Evolutionary conservation across 2,329 filamentous ascomycete genomes (phyloP).

Genomic region (Nemania sp.): DNA sequence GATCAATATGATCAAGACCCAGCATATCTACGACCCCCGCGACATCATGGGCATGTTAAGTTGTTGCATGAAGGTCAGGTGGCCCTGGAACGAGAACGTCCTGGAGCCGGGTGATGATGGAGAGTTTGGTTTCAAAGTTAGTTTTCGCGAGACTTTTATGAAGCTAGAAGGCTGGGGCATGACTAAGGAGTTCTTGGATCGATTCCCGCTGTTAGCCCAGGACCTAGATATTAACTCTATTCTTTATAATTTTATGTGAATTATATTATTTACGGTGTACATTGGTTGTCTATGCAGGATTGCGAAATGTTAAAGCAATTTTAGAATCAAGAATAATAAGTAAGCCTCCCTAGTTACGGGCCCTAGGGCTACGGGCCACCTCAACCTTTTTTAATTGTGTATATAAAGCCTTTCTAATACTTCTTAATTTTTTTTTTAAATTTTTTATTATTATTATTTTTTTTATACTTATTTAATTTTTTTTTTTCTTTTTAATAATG

Average conservation of each 20-base stretch:
- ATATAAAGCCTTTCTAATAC: too few species aligned
- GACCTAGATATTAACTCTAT: slow-evolving; percentile 5
- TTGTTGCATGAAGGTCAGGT: slow-evolving; percentile 8
- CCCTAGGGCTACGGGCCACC: too few species aligned
- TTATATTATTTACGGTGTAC: too few species aligned
- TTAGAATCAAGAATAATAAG: too few species aligned
- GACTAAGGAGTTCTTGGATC: slow-evolving; percentile 6
- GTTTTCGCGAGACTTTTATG: slow-evolving; percentile 9
- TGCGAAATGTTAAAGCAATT: too few species aligned
- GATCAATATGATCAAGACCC: slow-evolving; percentile 11
- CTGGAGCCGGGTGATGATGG: background rate
- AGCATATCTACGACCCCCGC: slow-evolving; percentile 5
- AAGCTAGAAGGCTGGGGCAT: slow-evolving; percentile 5
- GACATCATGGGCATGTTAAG: slow-evolving; percentile 9
- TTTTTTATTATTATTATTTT: too few species aligned
- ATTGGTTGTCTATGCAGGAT: too few species aligned
- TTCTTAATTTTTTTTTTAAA: too few species aligned
- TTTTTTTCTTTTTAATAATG: too few species aligned
- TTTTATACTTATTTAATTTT: too few species aligned
- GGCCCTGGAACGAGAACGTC: slow-evolving; percentile 7
- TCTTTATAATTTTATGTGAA: slow-evolving; percentile 4
- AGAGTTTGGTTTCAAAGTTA: background rate
- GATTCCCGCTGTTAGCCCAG: slow-evolving; percentile 2
- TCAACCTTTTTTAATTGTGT: too few species aligned
- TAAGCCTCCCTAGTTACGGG: too few species aligned